Evolutionary conservation across 306 rosid genomes (phyloP), one percentile per base, ranked within the genome.

Genomic region (Canavalia gladiata): DNA sequence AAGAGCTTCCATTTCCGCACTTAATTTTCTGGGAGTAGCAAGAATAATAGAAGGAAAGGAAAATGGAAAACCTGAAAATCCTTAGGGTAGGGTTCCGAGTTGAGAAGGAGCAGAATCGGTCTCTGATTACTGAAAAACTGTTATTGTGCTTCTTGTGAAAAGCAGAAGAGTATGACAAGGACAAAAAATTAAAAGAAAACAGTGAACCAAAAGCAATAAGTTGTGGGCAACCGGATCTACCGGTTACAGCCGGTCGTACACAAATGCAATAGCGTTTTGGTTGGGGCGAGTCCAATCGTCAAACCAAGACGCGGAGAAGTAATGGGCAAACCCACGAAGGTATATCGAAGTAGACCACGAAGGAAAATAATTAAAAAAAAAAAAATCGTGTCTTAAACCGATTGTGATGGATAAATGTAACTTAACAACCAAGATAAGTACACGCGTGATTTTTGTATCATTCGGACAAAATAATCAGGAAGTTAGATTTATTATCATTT

Each of bases 201-300:
- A 13, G 43, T 43, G 55, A 5, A 55, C 34, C 2, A 12, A 12
- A 47, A 31, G 1, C 4, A 30, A 28, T 11, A 12, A 37, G 75
- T 35, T 10, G 51, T 28, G 68, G 51, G 74, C 49, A 77, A 86
- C 83, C 67, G 83, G 81, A 47, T 46, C 37, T 64, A 84, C 89
- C 88, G 88, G 92, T 45, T 51, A 65, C 71, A 64, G 74, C 90
- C 89, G 71, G 89, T 86, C 30, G 54, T 7, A 58, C 13, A 13
- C 54, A 31, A 13, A 58, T 28, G 74, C 73, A 10, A 47, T 18
- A 28, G 74, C 84, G 76, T 68, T 67, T 60, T 8, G 63, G 35
- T 41, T 75, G 18, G 64, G 81, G 39, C 2, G 55, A 28, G 71
- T 68, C 74, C n/a, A 45, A 7, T 0, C 6, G 46, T 55, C 69